Evolutionary conservation across 345 rosid genomes (phyloP).

Genomic region (Geranium brycei): DNA sequence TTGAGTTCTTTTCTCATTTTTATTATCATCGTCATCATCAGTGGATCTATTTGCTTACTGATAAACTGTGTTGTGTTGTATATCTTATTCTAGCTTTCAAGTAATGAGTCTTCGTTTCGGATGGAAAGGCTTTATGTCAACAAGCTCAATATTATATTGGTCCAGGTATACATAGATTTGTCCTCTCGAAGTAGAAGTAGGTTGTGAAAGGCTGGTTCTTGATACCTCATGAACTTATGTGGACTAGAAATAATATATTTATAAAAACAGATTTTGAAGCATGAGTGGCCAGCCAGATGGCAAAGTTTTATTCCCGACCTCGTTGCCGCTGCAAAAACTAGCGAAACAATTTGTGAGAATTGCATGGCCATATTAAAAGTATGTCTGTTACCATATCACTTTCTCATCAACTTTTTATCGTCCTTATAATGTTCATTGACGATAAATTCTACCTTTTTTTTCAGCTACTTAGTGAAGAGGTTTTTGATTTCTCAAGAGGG

Average conservation of each 20-base stretch:
- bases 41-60: background rate
- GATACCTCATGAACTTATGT: background rate
- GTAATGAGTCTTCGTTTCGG: constrained; percentile 74
- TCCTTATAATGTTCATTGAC: background rate
- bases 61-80: background rate
- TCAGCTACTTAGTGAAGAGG: constrained; percentile 97
- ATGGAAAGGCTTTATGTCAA: constrained; percentile 82
- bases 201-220: background rate
- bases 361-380: constrained; percentile 96
- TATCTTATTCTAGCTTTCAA: constrained; percentile 49
- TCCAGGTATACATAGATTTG: constrained; percentile 47
- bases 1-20: background rate
- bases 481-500: constrained; percentile 97
- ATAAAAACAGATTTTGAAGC: constrained; percentile 71
- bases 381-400: constrained; percentile 13
- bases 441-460: constrained; percentile 9
- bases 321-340: constrained; percentile 98
- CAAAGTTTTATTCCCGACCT: constrained; percentile 95
- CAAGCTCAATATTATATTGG: constrained; percentile 86
- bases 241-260: background rate
- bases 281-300: constrained; percentile 99
- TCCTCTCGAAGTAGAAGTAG: background rate
- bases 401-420: background rate
- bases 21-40: background rate
- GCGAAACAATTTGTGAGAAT: constrained; percentile 97